Conservation (phyloP, 108 stramenopile genomes). For the Craspedostauros australis region DNA sequence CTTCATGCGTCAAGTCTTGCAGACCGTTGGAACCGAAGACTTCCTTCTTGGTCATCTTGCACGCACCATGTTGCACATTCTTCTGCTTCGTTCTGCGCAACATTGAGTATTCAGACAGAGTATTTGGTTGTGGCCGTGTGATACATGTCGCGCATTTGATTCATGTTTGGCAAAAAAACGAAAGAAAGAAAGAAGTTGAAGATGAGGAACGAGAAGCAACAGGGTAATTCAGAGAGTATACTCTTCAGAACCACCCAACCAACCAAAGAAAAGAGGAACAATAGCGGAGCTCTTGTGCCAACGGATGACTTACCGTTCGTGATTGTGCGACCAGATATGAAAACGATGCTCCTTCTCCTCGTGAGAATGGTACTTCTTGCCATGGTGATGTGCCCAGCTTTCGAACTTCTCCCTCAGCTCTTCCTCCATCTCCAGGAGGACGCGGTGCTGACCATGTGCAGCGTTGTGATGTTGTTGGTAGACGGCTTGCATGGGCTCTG, state of each 20-base stretch:
- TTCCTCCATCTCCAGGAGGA: slow-evolving; percentile 18
- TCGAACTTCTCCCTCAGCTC: slow-evolving; percentile 72
- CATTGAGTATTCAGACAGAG: no score
- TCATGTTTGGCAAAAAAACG: no score
- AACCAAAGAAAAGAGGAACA: not conserved
- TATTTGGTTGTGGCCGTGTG: no score
- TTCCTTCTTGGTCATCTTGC: slow-evolving; percentile 64
- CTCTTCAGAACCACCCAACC: not conserved
- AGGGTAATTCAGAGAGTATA: not conserved
- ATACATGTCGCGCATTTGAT: no score
- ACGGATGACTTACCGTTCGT: slow-evolving; percentile 37
- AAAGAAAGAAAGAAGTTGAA: not conserved
- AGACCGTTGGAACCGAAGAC: slow-evolving; percentile 81
- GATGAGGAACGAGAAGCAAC: not conserved
- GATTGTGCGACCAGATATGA: slow-evolving; percentile 72
- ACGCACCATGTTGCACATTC: slow-evolving; percentile 69
- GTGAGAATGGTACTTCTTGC: slow-evolving; percentile 47
- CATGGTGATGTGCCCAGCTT: slow-evolving; percentile 53
- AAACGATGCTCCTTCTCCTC: slow-evolving; percentile 73
- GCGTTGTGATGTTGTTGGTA: slow-evolving; percentile 9
- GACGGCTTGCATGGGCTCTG: not conserved
- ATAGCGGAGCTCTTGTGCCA: not conserved
- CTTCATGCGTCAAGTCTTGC: slow-evolving; percentile 64
- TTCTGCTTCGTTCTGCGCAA: slow-evolving; percentile 63
- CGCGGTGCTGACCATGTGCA: slow-evolving; percentile 1